phyloP scores from a whole-genome alignment of 805 yeast species.

The Ogataea degrootiae region DNA sequence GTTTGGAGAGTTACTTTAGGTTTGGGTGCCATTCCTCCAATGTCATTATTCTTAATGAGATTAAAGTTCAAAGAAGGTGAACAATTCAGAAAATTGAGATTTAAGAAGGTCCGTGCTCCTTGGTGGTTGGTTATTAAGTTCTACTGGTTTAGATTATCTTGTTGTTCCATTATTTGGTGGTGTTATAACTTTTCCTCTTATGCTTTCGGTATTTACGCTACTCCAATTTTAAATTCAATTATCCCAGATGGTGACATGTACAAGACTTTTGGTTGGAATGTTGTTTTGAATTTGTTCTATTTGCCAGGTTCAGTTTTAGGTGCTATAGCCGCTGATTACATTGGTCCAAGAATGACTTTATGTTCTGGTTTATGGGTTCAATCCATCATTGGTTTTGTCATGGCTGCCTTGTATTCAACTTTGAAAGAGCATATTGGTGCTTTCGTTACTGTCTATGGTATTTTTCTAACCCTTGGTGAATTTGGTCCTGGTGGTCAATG shows the following conservation, averaged over 20 bases:
- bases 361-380: slow-evolving; percentile 65
- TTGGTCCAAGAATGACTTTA: slow-evolving; percentile 84
- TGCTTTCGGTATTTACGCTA: slow-evolving; percentile 81
- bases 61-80: slow-evolving; percentile 70
- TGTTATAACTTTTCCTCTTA: slow-evolving; percentile 84
- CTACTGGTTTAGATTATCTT: slow-evolving; percentile 74
- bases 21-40: slow-evolving; percentile 84
- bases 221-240: slow-evolving; percentile 57
- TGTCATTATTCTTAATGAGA: slow-evolving; percentile 72
- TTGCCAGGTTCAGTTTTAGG: slow-evolving; percentile 88
- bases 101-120: slow-evolving; percentile 63
- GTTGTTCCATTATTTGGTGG: slow-evolving; percentile 83
- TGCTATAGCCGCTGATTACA: slow-evolving; percentile 75
- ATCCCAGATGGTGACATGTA: slow-evolving; percentile 60
- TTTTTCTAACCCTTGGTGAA: slow-evolving; percentile 83
- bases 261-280: slow-evolving; percentile 87
- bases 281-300: slow-evolving; percentile 81
- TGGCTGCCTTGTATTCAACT: slow-evolving; percentile 65
- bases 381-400: slow-evolving; percentile 73
- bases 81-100: slow-evolving; percentile 62
- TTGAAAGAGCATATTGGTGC: slow-evolving; percentile 64
- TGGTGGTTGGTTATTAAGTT: slow-evolving; percentile 65
- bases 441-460: slow-evolving; percentile 82
- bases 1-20: slow-evolving; percentile 94
- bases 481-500: slow-evolving; percentile 93